Percentiles rank a stretch among this genome's conserved stretches.
Conservation (phyloP, 2,329 filamentous ascomycete genomes). For the Colletotrichum chlorophyti region DNA sequence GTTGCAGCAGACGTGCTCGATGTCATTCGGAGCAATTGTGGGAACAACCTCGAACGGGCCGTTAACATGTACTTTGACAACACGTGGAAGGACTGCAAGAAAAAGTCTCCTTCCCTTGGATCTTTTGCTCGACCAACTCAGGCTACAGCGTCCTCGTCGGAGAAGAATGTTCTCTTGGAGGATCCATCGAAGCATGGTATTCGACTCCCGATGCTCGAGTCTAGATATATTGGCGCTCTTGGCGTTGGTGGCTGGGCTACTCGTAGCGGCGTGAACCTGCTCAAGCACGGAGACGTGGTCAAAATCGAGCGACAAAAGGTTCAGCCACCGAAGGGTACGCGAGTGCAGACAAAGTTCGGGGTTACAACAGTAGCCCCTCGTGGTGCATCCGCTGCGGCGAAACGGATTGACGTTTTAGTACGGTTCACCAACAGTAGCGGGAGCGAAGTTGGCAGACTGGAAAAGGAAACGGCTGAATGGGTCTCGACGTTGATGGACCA, state of each 20-base stretch:
- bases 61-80: constrained; percentile 76
- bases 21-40: constrained; percentile 60
- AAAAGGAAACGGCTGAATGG: constrained; percentile 89
- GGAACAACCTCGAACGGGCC: constrained; percentile 65
- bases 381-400: constrained; percentile 59
- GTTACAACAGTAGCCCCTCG: constrained; percentile 40
- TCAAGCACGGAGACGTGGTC: constrained; percentile 84
- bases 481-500: constrained; percentile 93
- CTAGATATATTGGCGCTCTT: constrained; percentile 87
- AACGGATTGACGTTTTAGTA: constrained; percentile 84
- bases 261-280: constrained; percentile 75
- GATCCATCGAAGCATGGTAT: constrained; percentile 19
- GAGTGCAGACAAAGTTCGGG: constrained; percentile 51
- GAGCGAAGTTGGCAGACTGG: constrained; percentile 83
- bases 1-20: constrained; percentile 55
- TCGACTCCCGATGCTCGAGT: constrained; percentile 41
- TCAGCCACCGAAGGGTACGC: constrained; percentile 59
- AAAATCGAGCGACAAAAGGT: constrained; percentile 86
- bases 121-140: not conserved
- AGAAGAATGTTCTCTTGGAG: not conserved
- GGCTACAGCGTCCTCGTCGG: not conserved
- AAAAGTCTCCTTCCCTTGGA: constrained; percentile 31
- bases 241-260: constrained; percentile 94
- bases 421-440: constrained; percentile 84
- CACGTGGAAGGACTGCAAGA: constrained; percentile 63